phyloP scores from a whole-genome alignment of 2,329 filamentous ascomycete species.

The Epicoccum nigrum region DNA sequence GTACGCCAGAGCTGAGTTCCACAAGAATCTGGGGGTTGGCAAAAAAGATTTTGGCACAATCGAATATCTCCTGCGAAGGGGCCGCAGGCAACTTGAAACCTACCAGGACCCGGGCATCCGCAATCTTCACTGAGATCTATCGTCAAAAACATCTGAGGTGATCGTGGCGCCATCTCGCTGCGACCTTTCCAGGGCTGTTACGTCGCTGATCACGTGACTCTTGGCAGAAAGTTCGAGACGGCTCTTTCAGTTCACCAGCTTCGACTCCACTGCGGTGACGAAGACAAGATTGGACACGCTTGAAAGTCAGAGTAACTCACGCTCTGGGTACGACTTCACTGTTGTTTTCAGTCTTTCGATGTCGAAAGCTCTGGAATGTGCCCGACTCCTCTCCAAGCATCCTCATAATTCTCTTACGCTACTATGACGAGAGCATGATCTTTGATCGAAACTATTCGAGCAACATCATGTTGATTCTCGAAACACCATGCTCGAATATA shows the following conservation, averaged over 20 bases:
- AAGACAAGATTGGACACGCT: too few relatives aligned
- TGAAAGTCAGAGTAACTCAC: not conserved
- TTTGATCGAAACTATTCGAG: slow-evolving; percentile 1
- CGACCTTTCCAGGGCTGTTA: not conserved
- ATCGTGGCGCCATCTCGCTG: not conserved
- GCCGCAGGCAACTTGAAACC: slow-evolving; percentile 78
- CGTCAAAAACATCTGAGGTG: too few relatives aligned
- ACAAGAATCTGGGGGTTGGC: slow-evolving; percentile 69
- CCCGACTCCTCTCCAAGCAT: slow-evolving; percentile 33
- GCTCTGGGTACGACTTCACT: not conserved
- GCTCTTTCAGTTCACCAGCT: not conserved
- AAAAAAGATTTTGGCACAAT: slow-evolving; percentile 87
- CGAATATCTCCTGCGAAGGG: slow-evolving; percentile 83
- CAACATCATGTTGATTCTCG: slow-evolving; percentile 34
- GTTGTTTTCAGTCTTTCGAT: not conserved
- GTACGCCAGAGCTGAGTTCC: slow-evolving; percentile 71
- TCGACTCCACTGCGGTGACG: too few relatives aligned
- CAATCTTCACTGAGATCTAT: slow-evolving; percentile 58
- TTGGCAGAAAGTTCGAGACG: slow-evolving; percentile 2
- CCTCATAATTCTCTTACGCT: slow-evolving; percentile 22
- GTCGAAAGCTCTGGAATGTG: slow-evolving; percentile 31
- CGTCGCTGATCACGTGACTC: slow-evolving; percentile 20
- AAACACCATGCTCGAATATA: slow-evolving; percentile 35
- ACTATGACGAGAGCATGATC: slow-evolving; percentile 15
- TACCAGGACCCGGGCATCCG: slow-evolving; percentile 82